Evolutionary conservation across 1,284 basidiomycete species (phyloP), one percentile per base, ranked within the genome.

Genomic region (Stygiomarasmius scandens): DNA sequence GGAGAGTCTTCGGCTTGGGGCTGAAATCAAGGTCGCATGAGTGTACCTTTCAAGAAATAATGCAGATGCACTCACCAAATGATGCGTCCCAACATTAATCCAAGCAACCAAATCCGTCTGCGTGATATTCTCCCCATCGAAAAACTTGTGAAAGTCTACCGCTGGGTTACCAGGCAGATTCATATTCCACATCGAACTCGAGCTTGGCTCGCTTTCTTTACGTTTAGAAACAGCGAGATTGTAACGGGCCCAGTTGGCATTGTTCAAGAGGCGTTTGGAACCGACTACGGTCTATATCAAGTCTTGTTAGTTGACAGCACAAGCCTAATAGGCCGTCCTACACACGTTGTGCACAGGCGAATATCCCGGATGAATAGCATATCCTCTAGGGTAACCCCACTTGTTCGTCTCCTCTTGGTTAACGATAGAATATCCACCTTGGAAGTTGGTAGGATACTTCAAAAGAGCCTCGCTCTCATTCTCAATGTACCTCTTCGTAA

Each of bases 211-310:
- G 1, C 76, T 78, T 22, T 87, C 86, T 69, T 87, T 86, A 47
- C 80, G 75, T 56, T 68, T 69, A 11, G 83, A 81, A 6, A 88
- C 79, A 0, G 82, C 82, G 10, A 88, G 70, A 64, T 86, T 85
- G 66, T 86, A 83, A 49, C 82, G 78, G 1, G 85, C 84, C 82
- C 85, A 88, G 64, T 87, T 82, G 2, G 81, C 85, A 52, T 83
- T 86, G 43, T 85, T 78, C 49, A 82, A 70, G 5, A 84, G 72
- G 2, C 84, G 77, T 66, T 83, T 85, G 41, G 81, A 83, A 11
- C 85, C 79, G 0, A 83, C 76, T 20, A 84, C 80, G 1, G 81
- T 82, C 84, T 41, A 32, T 32, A 12, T 12, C 6, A 32, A 6
- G 29, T 32, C 29, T 6, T 32, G 29, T 32, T 12, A 32, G 12